Percentiles rank a stretch among this genome's conserved stretches.
Evolutionary conservation across 805 yeast species (phyloP).

Genomic region (Huiozyma sinensis): DNA sequence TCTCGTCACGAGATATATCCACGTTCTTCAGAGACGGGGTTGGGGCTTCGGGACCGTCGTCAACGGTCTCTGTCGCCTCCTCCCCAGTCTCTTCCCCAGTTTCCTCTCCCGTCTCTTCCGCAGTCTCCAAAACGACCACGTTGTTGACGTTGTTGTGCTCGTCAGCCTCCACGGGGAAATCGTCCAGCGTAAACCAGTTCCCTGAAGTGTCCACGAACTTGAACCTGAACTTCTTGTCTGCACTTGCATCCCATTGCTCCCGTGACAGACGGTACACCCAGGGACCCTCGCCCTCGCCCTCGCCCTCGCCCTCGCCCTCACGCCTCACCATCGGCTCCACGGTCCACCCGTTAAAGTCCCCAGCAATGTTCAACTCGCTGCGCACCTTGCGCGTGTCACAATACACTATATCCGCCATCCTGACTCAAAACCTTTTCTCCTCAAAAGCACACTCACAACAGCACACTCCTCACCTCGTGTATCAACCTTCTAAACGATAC

Average conservation of each 20-base stretch:
- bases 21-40: constrained; percentile 11
- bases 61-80: constrained; percentile 1
- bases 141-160: constrained; percentile 31
- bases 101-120: background rate
- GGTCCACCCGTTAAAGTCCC: constrained; percentile 30
- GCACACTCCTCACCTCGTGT: too few relatives aligned
- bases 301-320: constrained; percentile 6
- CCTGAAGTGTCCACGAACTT: constrained; percentile 22
- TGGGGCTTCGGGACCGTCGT: constrained; percentile 23
- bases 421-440: too few relatives aligned
- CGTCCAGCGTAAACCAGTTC: constrained; percentile 24
- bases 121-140: constrained; percentile 15
- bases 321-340: constrained; percentile 7
- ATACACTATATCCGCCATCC: constrained; percentile 1
- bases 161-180: constrained; percentile 26
- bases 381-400: background rate
- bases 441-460: too few relatives aligned
- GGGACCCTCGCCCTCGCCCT: constrained; percentile 11
- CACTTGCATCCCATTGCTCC: background rate
- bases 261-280: constrained; percentile 4
- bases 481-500: too few relatives aligned
- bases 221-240: constrained; percentile 6
- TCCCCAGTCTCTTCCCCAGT: background rate
- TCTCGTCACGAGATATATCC: background rate
- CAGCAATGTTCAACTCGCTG: constrained; percentile 27